These are phyloP conservation scores for Penicillium sp. DNA, from an alignment of 2,329 filamentous ascomycete species.

Conservation along the genomic window DNA sequence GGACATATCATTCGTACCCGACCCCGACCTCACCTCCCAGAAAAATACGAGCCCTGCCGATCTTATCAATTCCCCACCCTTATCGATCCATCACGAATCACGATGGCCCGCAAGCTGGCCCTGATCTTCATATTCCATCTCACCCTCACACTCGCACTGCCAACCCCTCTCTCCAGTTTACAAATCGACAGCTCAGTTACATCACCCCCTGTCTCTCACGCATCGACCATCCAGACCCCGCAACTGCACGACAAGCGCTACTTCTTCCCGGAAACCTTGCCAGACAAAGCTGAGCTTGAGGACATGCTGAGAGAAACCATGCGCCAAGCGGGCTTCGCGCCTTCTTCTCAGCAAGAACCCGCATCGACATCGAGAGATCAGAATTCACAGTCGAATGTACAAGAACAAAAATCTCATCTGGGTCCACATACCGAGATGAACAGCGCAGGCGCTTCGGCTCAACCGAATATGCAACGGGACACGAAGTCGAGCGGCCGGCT, in stretches of 20 bases:
- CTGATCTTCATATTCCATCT: neutral
- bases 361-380: neutral
- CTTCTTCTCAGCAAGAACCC: neutral
- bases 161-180: neutral
- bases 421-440: conserved; percentile 16
- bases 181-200: neutral
- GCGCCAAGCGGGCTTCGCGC: conserved; percentile 16
- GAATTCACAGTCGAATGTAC: neutral
- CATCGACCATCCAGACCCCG: neutral
- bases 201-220: neutral
- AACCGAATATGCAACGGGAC: neutral
- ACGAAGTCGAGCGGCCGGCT: neutral
- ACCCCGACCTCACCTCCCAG: neutral
- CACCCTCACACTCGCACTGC: neutral
- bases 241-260: conserved; percentile 7
- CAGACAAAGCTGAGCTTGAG: conserved; percentile 14
- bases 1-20: neutral
- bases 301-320: conserved; percentile 7
- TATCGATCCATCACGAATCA: neutral
- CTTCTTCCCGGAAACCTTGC: conserved; percentile 20
- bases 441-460: conserved; percentile 7
- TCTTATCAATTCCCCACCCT: conserved; percentile 1
- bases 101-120: neutral
- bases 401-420: conserved; percentile 9
- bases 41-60: neutral